Conservation (phyloP, 2,329 filamentous ascomycete species). For the Epichloe coenophiala region DNA sequence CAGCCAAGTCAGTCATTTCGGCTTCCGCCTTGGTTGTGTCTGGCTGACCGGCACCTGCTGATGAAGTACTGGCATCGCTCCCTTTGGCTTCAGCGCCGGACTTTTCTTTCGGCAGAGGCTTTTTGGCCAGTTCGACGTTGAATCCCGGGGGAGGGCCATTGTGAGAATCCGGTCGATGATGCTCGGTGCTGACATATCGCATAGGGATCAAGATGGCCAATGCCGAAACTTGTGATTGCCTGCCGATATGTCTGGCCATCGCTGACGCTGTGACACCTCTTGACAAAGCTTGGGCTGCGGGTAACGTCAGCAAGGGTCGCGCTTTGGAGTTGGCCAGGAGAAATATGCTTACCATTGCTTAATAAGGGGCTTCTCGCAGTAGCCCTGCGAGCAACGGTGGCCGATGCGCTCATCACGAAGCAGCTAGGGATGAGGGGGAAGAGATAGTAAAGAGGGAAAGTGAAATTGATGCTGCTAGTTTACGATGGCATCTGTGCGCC, state of each 20-base stretch:
- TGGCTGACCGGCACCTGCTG: slow-evolving; percentile 16
- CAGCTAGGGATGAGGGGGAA: neutral
- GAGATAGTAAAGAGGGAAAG: neutral
- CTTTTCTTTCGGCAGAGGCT: slow-evolving; percentile 53
- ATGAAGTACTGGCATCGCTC: slow-evolving; percentile 14
- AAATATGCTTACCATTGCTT: slow-evolving; percentile 28
- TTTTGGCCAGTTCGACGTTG: slow-evolving; percentile 80
- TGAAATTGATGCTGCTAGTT: neutral
- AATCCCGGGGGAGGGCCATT: slow-evolving; percentile 80
- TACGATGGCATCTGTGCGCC: slow-evolving; percentile 3
- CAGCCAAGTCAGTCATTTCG: slow-evolving; percentile 46
- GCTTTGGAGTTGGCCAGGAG: neutral
- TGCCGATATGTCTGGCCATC: slow-evolving; percentile 32
- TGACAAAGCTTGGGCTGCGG: slow-evolving; percentile 31
- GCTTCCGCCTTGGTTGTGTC: slow-evolving; percentile 27
- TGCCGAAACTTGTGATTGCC: slow-evolving; percentile 33
- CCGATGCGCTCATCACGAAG: slow-evolving; percentile 40
- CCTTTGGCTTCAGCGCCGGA: slow-evolving; percentile 19
- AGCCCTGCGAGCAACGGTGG: slow-evolving; percentile 41
- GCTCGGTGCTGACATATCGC: slow-evolving; percentile 45
- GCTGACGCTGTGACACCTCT: slow-evolving; percentile 32
- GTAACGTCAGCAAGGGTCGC: slow-evolving; percentile 1
- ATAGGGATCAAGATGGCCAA: slow-evolving; percentile 44
- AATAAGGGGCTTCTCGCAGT: slow-evolving; percentile 36
- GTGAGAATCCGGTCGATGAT: slow-evolving; percentile 37